Evolutionary conservation across 2,329 filamentous ascomycete species (phyloP).

Genomic region (Atkinsonella hypoxylon): DNA sequence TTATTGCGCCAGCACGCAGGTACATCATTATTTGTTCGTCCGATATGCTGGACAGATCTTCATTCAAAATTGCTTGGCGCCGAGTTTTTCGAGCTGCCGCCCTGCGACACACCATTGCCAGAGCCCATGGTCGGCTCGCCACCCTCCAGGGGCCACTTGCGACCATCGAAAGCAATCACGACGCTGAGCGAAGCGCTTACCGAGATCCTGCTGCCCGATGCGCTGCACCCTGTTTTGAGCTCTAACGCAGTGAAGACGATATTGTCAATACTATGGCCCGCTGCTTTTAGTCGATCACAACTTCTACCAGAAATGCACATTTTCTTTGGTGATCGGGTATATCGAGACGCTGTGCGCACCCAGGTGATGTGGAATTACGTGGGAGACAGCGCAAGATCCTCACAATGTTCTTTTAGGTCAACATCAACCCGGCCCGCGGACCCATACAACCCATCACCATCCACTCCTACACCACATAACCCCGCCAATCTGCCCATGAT

Average conservation of each 20-base stretch:
- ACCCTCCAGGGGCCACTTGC: conserved; percentile 23
- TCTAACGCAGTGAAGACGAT: conserved; percentile 31
- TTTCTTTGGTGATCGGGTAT: conserved; percentile 35
- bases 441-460: conserved; percentile 14
- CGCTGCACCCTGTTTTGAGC: conserved; percentile 22
- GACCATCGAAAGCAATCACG: conserved; percentile 30
- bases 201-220: conserved; percentile 25
- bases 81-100: conserved; percentile 30
- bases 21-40: conserved; percentile 36
- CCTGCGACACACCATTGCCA: conserved; percentile 30
- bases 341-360: conserved; percentile 32
- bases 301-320: conserved; percentile 32
- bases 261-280: conserved; percentile 33
- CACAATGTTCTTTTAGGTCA: conserved; percentile 23
- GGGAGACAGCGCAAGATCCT: conserved; percentile 12
- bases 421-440: conserved; percentile 24
- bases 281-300: conserved; percentile 18
- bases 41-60: conserved; percentile 43
- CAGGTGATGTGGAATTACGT: conserved; percentile 38
- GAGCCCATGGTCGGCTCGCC: conserved; percentile 18
- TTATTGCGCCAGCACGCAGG: conserved; percentile 37
- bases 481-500: conserved; percentile 22
- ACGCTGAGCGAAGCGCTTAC: conserved; percentile 32
- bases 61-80: conserved; percentile 37
- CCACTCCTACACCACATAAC: conserved; percentile 11